These are phyloP conservation scores for Cavenderia fasciculata DNA, from an alignment of 78 protist genomes.

Conservation along the genomic window DNA sequence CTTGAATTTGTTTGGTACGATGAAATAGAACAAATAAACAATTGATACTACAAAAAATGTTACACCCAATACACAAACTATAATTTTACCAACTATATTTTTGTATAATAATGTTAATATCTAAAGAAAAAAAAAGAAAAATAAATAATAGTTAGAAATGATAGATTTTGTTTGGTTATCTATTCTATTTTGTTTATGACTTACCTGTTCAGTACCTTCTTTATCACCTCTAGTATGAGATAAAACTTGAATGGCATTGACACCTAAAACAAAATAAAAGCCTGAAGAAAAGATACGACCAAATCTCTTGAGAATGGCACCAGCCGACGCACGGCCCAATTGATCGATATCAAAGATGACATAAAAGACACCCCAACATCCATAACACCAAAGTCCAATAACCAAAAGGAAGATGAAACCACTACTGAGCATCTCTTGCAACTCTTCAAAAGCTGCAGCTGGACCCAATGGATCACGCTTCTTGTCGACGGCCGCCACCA, in stretches of 20 bases:
- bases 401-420: conserved; percentile 31
- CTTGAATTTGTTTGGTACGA: conserved; percentile 48
- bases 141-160: no score
- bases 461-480: conserved; percentile 26
- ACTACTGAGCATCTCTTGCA: conserved; percentile 60
- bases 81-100: conserved; percentile 12
- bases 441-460: conserved; percentile 57
- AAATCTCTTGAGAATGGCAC: conserved; percentile 51
- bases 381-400: conserved; percentile 64
- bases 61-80: conserved; percentile 47
- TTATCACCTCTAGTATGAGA: neutral
- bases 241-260: conserved; percentile 39
- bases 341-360: conserved; percentile 59
- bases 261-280: conserved; percentile 69
- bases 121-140: neutral
- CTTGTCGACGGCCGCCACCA: conserved; percentile 72
- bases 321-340: conserved; percentile 32
- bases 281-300: conserved; percentile 65
- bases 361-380: conserved; percentile 48
- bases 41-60: conserved; percentile 43
- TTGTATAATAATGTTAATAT: conserved; percentile 9
- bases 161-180: no score
- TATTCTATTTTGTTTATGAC: neutral
- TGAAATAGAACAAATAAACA: conserved; percentile 17
- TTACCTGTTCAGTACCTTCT: conserved; percentile 44